phyloP scores from a whole-genome alignment of 2,329 filamentous ascomycete genomes.

The Anthostomella pinea region DNA sequence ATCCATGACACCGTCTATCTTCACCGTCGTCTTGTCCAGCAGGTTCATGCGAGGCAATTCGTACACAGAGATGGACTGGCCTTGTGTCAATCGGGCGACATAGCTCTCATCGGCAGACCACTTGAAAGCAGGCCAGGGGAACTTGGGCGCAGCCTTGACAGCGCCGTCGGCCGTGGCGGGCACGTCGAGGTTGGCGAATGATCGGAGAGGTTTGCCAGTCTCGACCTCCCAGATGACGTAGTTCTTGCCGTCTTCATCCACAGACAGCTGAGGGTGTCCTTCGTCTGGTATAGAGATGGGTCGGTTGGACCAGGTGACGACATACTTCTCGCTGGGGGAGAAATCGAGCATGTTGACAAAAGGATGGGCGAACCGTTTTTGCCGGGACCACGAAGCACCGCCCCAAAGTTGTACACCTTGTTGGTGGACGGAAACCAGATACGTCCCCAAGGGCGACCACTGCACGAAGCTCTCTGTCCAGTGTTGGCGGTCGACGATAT shows the following conservation, averaged over 20 bases:
- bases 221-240: slow-evolving; percentile 98
- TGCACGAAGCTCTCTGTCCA: slow-evolving; percentile 99
- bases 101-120: slow-evolving; percentile 98
- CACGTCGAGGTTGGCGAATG: slow-evolving; percentile 86
- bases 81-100: slow-evolving; percentile 85
- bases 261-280: slow-evolving; percentile 75
- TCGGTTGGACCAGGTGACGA: slow-evolving; percentile 94
- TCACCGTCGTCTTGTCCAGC: slow-evolving; percentile 86
- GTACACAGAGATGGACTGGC: slow-evolving; percentile 86
- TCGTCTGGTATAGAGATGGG: slow-evolving; percentile 90
- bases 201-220: slow-evolving; percentile 83
- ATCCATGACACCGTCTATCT: slow-evolving; percentile 94
- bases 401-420: slow-evolving; percentile 98
- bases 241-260: slow-evolving; percentile 98
- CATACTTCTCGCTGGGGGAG: slow-evolving; percentile 86
- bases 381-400: slow-evolving; percentile 81
- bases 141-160: slow-evolving; percentile 74
- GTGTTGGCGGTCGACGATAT: slow-evolving; percentile 84
- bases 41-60: slow-evolving; percentile 87
- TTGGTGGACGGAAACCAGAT: slow-evolving; percentile 87
- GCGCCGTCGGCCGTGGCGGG: slow-evolving; percentile 60
- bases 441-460: slow-evolving; percentile 96
- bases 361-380: slow-evolving; percentile 91
- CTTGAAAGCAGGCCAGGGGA: slow-evolving; percentile 98
- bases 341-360: slow-evolving; percentile 96